phyloP scores from a whole-genome alignment of 768 basidiomycete genomes.

The Podaxis pistillaris region DNA sequence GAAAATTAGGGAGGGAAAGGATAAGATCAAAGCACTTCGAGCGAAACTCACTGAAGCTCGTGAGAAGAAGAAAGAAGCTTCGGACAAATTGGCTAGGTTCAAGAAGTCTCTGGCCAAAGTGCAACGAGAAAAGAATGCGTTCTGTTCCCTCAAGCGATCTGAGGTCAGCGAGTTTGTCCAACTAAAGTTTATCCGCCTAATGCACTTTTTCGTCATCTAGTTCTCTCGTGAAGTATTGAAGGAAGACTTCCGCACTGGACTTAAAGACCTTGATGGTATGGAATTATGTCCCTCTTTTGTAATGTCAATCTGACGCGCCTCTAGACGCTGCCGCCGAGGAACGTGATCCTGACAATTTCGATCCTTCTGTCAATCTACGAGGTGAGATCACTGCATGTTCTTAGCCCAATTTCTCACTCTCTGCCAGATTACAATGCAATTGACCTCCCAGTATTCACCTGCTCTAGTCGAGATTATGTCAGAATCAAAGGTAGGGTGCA shows the following conservation, averaged over 20 bases:
- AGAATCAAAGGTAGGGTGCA: conserved; percentile 43
- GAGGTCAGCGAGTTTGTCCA: conserved; percentile 34
- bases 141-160: conserved; percentile 57
- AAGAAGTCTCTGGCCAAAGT: conserved; percentile 42
- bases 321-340: conserved; percentile 56
- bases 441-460: conserved; percentile 62
- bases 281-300: not conserved
- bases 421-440: conserved; percentile 56
- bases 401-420: not conserved
- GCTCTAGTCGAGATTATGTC: conserved; percentile 60
- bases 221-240: conserved; percentile 56
- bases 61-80: conserved; percentile 33
- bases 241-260: conserved; percentile 56
- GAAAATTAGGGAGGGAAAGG: conserved; percentile 43
- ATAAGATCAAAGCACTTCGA: conserved; percentile 37
- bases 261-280: conserved; percentile 59
- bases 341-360: conserved; percentile 54
- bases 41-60: conserved; percentile 35
- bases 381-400: conserved; percentile 29
- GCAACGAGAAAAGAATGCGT: conserved; percentile 61
- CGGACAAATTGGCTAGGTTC: conserved; percentile 30
- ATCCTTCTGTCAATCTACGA: conserved; percentile 48
- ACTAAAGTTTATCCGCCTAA: not conserved
- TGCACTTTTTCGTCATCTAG: conserved; percentile 25
- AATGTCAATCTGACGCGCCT: not conserved